Evolutionary conservation across 2,329 filamentous ascomycete genomes (phyloP).

Genomic region (Massarina eburnea): DNA sequence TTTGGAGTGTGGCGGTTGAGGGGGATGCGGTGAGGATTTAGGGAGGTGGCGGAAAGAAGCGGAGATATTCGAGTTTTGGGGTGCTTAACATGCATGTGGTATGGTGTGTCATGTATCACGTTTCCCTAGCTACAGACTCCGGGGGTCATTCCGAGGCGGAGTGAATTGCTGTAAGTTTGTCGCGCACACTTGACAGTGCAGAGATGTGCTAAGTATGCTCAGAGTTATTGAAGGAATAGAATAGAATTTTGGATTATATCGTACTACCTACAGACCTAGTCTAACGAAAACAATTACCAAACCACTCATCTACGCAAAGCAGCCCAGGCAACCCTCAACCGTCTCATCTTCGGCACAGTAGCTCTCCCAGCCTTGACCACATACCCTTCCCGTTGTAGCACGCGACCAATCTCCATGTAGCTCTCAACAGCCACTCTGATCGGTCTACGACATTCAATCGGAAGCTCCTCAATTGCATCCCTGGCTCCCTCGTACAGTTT

Average conservation of each 20-base stretch:
- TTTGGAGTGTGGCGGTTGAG: too few species aligned
- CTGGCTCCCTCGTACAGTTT: slow-evolving; percentile 59
- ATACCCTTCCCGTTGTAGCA: slow-evolving; percentile 54
- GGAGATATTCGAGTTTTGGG: too few species aligned
- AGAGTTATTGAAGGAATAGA: background rate
- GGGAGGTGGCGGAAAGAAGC: too few species aligned
- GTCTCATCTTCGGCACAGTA: slow-evolving; percentile 51
- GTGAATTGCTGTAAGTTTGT: too few species aligned
- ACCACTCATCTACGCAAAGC: slow-evolving; percentile 44
- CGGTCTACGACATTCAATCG: slow-evolving; percentile 60
- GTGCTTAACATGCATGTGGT: too few species aligned
- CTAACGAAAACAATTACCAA: background rate
- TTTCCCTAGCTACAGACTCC: too few species aligned
- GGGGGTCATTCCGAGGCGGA: too few species aligned
- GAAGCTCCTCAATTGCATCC: slow-evolving; percentile 62
- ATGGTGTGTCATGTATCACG: too few species aligned
- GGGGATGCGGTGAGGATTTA: too few species aligned
- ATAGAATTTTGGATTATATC: background rate
- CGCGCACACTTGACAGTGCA: background rate
- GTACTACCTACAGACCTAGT: too few species aligned
- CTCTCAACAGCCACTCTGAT: slow-evolving; percentile 72
- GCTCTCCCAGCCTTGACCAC: slow-evolving; percentile 48
- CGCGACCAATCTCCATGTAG: slow-evolving; percentile 73
- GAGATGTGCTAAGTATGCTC: background rate
- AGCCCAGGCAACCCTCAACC: slow-evolving; percentile 61